Evolutionary conservation across 176 grass and related monocot genomes (phyloP), one percentile per base, ranked within the genome.

Genomic region (Bromus sterilis): DNA sequence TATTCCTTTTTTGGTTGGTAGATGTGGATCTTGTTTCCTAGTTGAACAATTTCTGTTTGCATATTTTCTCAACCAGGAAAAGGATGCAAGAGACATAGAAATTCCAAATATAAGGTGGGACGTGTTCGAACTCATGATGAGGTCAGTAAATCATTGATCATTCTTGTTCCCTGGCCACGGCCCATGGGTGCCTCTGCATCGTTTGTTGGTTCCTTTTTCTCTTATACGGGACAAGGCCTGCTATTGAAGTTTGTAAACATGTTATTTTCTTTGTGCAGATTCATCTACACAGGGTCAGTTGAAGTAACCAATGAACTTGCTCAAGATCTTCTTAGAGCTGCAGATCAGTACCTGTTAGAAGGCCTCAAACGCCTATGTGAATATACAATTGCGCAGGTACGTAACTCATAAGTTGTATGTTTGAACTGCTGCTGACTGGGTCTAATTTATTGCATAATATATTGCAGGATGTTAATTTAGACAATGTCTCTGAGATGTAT

Each of bases 71-170:
- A 63, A 77, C 21, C 80, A 99, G 97, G 97, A 99, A 89, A 99
- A 96, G 86, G 97, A 99, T 81, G 91, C 97, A 75, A 96, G 91
- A 85, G 97, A 99, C 80, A 99, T 99, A 82, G 97, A 99, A 90
- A 99, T 99, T 80, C 97, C 97, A 58, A 96, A 99, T 75, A 93
- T 99, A 77, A 90, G 85, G 86, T 96, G 93, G 93, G 89, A 94
- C 2, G 85, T 99, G 56, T 99, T 99, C 66, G 93, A 96, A 84
- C 80, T 96, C 59, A 99, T 99, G 97, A 99, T 99, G 97, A 99
- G 97, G 97, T 96, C 59, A 74, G 66, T 64, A 21, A 80, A 33
- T 44, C 14, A 12, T 23, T 44, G 15, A 16, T 40, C 51, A 33
- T 78, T 71, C 29, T 82, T 41, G 6, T 72, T 56, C 7, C 62